A percentile compares a stretch with the other conserved stretches of the same genome.
phyloP scores from a whole-genome alignment of 805 yeast genomes.

The Candida morakotiae region DNA sequence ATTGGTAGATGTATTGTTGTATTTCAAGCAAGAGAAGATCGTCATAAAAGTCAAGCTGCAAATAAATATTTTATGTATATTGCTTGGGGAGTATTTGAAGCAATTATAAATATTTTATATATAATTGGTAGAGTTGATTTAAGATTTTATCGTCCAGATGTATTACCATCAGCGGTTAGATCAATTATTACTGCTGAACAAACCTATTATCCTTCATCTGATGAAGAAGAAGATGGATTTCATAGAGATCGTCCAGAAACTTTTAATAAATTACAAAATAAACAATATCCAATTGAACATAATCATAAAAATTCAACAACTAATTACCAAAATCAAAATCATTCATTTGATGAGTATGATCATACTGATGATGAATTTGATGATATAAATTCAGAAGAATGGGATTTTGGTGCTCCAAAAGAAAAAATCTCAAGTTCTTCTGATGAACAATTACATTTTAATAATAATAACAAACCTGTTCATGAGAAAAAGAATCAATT shows the following conservation, averaged over 20 bases:
- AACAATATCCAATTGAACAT: not conserved
- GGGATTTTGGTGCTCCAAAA: slow-evolving; percentile 7
- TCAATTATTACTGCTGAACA: slow-evolving; percentile 41
- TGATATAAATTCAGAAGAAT: slow-evolving; percentile 7
- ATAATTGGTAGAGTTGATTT: slow-evolving; percentile 66
- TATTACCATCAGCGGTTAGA: slow-evolving; percentile 37
- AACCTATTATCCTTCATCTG: slow-evolving; percentile 25
- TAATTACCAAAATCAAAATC: not conserved
- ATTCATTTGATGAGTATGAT: not conserved
- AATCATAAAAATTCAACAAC: not conserved
- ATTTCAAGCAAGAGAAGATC: slow-evolving; percentile 16
- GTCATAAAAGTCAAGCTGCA: slow-evolving; percentile 19
- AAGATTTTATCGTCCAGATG: slow-evolving; percentile 77
- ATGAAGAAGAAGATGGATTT: slow-evolving; percentile 19
- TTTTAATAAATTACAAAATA: slow-evolving; percentile 3
- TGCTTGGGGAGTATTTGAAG: slow-evolving; percentile 66
- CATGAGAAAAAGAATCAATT: not conserved
- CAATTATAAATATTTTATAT: slow-evolving; percentile 51
- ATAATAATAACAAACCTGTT: not conserved
- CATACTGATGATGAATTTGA: not conserved
- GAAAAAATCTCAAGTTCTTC: not conserved
- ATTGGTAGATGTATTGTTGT: slow-evolving; percentile 37
- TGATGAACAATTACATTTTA: slow-evolving; percentile 3
- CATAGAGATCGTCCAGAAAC: slow-evolving; percentile 11
- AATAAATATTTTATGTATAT: slow-evolving; percentile 61